A percentile compares a stretch with the other conserved stretches of the same genome.
These are phyloP conservation scores for Cyclocybe cylindracea DNA, from an alignment of 768 basidiomycete genomes.

Conservation along the genomic window DNA sequence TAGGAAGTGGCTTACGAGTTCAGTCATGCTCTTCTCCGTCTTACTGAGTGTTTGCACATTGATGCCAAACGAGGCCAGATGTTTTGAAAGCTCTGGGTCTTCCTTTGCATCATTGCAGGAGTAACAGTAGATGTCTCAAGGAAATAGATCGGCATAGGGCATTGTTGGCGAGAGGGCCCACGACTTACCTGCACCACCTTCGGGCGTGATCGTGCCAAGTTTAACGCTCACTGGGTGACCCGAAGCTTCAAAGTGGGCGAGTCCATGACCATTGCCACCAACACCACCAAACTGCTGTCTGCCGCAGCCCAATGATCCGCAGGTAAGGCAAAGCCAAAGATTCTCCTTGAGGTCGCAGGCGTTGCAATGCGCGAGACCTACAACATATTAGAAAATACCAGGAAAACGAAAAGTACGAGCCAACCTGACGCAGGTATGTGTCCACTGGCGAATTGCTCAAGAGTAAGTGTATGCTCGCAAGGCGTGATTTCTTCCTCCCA, in stretches of 20 bases:
- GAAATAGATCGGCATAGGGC: background rate
- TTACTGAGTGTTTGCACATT: conserved; percentile 80
- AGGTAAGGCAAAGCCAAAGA: conserved; percentile 93
- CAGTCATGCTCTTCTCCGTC: conserved; percentile 96
- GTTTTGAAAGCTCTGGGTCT: conserved; percentile 72
- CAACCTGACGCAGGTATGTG: conserved; percentile 57
- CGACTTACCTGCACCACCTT: conserved; percentile 80
- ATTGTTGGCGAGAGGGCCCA: background rate
- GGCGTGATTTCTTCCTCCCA: conserved; percentile 95
- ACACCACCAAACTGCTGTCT: conserved; percentile 79
- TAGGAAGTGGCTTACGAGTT: conserved; percentile 58
- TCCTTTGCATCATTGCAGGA: conserved; percentile 80
- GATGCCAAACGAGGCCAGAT: conserved; percentile 86
- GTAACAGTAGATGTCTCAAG: conserved; percentile 90
- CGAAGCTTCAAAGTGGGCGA: conserved; percentile 72
- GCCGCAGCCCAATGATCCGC: conserved; percentile 89
- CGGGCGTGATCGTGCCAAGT: conserved; percentile 94
- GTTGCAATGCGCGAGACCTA: conserved; percentile 80
- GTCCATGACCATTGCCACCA: conserved; percentile 88
- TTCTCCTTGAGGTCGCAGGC: conserved; percentile 88
- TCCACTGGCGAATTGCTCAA: conserved; percentile 45
- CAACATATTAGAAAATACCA: background rate
- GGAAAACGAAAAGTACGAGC: conserved; percentile 4
- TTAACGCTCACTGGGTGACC: conserved; percentile 87
- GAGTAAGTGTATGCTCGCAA: conserved; percentile 75